Percentiles rank a stretch among this genome's conserved stretches.
These are phyloP conservation scores for Psophocarpus tetragonolobus DNA, from an alignment of 306 rosid genomes.

Conservation along the genomic window DNA sequence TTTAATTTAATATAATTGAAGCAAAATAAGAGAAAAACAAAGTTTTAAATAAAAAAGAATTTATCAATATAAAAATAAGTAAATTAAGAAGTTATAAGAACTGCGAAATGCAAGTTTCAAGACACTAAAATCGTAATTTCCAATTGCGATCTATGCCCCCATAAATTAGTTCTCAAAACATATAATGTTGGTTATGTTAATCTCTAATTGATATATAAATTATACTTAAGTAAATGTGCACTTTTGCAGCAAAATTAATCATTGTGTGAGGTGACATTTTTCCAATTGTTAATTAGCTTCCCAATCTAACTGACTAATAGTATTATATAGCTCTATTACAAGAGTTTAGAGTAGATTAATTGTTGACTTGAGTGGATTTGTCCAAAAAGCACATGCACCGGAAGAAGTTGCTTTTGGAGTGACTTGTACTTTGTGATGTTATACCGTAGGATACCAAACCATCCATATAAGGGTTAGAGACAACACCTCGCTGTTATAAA, in stretches of 20 bases:
- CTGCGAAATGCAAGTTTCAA: no score
- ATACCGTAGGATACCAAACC: not conserved
- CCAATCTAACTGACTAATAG: not conserved
- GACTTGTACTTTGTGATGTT: constrained; percentile 18
- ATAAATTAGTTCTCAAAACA: not conserved
- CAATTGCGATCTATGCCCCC: no score
- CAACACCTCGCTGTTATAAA: constrained; percentile 55
- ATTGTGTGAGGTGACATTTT: no score
- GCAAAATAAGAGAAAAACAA: no score
- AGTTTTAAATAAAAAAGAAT: no score
- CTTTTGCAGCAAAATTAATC: not conserved
- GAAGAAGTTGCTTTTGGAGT: constrained; percentile 39
- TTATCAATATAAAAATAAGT: no score
- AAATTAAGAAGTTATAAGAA: no score
- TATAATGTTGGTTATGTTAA: no score
- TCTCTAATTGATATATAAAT: not conserved
- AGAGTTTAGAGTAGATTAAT: not conserved
- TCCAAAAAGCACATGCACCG: constrained; percentile 59
- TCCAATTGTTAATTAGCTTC: no score
- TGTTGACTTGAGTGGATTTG: constrained; percentile 45
- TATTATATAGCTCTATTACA: not conserved
- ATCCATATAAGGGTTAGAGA: constrained; percentile 12
- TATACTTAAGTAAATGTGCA: not conserved
- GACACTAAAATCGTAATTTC: no score
- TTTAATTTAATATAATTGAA: no score